A percentile compares a stretch with the other conserved stretches of the same genome.
Conservation (phyloP, 768 basidiomycete species). For the Pleurotus salmoneostramineus region DNA sequence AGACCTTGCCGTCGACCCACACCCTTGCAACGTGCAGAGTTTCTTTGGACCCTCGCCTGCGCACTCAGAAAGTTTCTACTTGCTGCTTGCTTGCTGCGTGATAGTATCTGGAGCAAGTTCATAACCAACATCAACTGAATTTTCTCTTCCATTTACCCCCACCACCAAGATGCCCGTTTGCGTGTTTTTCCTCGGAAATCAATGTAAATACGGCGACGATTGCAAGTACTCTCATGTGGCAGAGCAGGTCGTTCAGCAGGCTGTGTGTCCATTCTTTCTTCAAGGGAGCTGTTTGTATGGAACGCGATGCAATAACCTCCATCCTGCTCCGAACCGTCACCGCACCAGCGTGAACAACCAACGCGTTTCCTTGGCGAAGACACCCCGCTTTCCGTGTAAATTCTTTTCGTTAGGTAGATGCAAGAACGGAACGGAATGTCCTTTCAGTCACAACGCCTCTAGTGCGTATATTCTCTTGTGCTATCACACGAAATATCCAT, state of each 20-base stretch:
- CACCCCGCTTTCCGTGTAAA: slow-evolving; percentile 14
- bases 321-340: neutral
- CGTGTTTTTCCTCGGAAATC: slow-evolving; percentile 12
- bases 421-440: slow-evolving; percentile 21
- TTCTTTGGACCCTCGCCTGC: neutral
- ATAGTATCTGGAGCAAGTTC: no score
- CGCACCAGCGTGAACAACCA: neutral
- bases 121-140: slow-evolving; percentile 10
- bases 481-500: neutral
- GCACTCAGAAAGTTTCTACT: no score
- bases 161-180: slow-evolving; percentile 7
- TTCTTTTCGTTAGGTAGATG: slow-evolving; percentile 22
- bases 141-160: slow-evolving; percentile 22
- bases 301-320: neutral
- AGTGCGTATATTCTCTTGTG: neutral
- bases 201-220: slow-evolving; percentile 12
- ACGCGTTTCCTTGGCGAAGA: neutral
- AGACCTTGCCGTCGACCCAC: neutral
- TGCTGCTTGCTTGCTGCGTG: no score
- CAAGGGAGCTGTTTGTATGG: slow-evolving; percentile 6
- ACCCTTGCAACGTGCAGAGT: neutral
- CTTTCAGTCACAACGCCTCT: slow-evolving; percentile 17
- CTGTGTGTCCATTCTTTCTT: neutral
- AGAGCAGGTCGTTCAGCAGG: slow-evolving; percentile 3
- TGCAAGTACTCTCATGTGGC: slow-evolving; percentile 17